Percentiles rank a stretch among this genome's conserved stretches.
phyloP scores from a whole-genome alignment of 1,284 basidiomycete genomes.

The Malassezia brasiliensis region DNA sequence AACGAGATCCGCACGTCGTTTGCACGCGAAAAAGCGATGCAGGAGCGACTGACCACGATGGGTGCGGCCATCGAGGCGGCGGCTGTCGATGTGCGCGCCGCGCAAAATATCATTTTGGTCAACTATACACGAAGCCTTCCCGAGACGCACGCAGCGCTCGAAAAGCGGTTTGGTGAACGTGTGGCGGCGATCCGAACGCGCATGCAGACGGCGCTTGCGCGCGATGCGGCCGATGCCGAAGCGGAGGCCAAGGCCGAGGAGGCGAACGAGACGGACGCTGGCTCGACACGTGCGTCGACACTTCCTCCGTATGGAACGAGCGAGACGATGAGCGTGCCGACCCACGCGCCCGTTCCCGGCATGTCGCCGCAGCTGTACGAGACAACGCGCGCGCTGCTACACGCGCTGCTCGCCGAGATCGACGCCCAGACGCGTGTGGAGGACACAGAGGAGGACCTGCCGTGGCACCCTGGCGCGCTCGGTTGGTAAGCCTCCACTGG shows the following conservation, averaged over 20 bases:
- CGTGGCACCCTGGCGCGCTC: conserved; percentile 11
- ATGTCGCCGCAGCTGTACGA: not conserved
- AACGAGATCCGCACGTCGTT: conserved; percentile 19
- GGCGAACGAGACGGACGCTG: not conserved
- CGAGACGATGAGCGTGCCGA: not conserved
- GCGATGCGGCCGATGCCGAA: not conserved
- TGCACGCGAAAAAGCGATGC: conserved; percentile 6
- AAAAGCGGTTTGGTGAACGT: not conserved
- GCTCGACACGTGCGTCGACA: not conserved
- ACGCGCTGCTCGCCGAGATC: not conserved
- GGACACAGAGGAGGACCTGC: conserved; percentile 15
- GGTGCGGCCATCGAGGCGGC: not conserved
- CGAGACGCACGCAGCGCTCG: not conserved
- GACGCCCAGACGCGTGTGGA: conserved; percentile 4
- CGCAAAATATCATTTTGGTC: not conserved
- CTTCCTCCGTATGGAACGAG: not conserved
- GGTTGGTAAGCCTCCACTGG: conserved; percentile 7
- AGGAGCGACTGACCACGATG: not conserved
- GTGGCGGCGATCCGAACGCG: no score
- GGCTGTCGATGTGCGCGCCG: not conserved
- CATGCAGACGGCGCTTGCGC: not conserved
- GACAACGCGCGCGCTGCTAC: not conserved
- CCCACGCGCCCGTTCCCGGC: not conserved
- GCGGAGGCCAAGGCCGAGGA: not conserved
- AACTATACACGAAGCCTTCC: not conserved